Base-by-base conservation (phyloP, 2,329 filamentous ascomycete species). In the Arthroderma sp. region DNA sequence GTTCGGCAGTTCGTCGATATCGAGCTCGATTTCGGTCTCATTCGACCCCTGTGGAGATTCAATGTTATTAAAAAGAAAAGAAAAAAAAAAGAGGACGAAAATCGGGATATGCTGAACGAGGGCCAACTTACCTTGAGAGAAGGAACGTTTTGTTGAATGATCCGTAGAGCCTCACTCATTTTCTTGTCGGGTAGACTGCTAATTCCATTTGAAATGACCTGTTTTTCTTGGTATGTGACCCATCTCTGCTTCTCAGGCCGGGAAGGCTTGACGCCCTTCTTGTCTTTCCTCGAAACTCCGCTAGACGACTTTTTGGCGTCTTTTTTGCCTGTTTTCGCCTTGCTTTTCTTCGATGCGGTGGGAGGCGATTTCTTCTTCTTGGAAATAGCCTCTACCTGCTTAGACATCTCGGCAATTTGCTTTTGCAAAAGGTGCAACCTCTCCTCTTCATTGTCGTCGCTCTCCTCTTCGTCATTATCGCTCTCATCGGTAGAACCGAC, bases 141-240 rank as follows among this genome's bases (percentile, higher is more conserved):
- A 66, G 85, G 68, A 69, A 85, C 64, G 53, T 94, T 89, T 52
- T 78, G 78, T 61, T 93, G 86, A 58, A 98, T 96, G 50, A 96
- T 88, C 48, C 83, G 78, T 30, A 95, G 85, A 0, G 89, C 86
- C 53, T 79, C 78, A 41, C 81, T 75, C 57, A 94, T 82, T 53
- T 86, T 80, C n/a, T 73, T 71, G 41, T 83, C 82, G 11, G 87
- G 80, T 46, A 96, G 77, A 50, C 81, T 80, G 55, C 82, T 83
- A 51, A 94, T 91, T 9, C 84, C 83, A 47, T 82, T 81, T 1
- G 86, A 89, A 47, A 98, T 93, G 52, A 88, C 78, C 47, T 91
- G 86, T 70, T 96, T 96, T 66, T 98, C 87, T 3, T 82, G 73
- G 48, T 81, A 77, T 5, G 78, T 81, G 38, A 86, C 78, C 57